These are phyloP conservation scores for Asclepias syriaca DNA, from an alignment of 257 asterid species.

Conservation along the genomic window DNA sequence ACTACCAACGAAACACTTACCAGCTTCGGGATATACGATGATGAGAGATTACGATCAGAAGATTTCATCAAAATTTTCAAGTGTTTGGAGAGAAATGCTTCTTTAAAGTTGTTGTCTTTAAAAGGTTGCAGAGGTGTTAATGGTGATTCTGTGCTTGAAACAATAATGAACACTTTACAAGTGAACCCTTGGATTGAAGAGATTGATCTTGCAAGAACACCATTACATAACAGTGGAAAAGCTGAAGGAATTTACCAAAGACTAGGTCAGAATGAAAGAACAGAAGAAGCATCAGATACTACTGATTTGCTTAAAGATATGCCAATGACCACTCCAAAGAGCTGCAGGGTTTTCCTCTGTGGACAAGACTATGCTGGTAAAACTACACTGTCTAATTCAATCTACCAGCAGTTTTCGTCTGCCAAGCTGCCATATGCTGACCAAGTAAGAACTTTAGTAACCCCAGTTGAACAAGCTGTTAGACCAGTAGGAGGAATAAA, in stretches of 20 bases:
- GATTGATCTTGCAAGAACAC: conserved; percentile 57
- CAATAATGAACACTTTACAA: conserved; percentile 54
- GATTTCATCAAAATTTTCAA: conserved; percentile 50
- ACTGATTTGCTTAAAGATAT: conserved; percentile 57
- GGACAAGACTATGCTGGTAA: conserved; percentile 81
- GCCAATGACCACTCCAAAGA: conserved; percentile 58
- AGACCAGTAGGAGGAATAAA: conserved; percentile 56
- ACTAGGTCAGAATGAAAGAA: conserved; percentile 48
- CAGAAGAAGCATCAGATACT: conserved; percentile 53
- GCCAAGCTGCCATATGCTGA: conserved; percentile 50
- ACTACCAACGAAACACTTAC: conserved; percentile 52
- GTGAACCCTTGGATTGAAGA: conserved; percentile 91
- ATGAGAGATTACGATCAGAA: conserved; percentile 48
- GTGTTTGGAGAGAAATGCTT: conserved; percentile 62
- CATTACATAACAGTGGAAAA: conserved; percentile 56
- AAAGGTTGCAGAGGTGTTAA: conserved; percentile 78
- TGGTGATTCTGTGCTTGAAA: conserved; percentile 54
- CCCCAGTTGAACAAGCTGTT: conserved; percentile 74
- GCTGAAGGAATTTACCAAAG: conserved; percentile 51
- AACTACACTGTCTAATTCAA: conserved; percentile 53
- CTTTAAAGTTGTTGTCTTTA: conserved; percentile 49
- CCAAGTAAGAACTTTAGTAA: conserved; percentile 63
- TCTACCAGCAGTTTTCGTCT: conserved; percentile 52
- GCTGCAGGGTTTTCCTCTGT: conserved; percentile 62
- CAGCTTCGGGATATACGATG: conserved; percentile 56